Conservation (phyloP, 2,329 filamentous ascomycete genomes). For the Colletotrichum chrysophilum region DNA sequence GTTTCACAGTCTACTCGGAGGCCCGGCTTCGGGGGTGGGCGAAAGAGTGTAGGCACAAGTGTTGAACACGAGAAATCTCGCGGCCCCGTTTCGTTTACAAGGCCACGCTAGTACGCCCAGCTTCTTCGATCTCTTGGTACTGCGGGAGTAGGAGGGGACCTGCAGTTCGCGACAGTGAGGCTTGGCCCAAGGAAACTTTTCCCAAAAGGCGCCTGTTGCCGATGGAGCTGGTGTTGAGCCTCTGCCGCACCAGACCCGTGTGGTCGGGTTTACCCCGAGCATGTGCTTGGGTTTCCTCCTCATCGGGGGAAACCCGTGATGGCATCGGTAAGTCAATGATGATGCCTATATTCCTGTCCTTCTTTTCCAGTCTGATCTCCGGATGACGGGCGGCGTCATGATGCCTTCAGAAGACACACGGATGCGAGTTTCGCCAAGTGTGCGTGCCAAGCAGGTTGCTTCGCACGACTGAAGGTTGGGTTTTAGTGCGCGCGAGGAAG, state of each 20-base stretch:
- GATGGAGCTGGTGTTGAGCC: neutral
- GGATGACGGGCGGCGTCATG: neutral
- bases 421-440: neutral
- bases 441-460: neutral
- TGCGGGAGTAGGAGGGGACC: neutral
- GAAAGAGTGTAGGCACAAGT: neutral
- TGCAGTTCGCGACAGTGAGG: neutral
- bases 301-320: neutral
- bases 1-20: slow-evolving; percentile 8
- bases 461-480: neutral
- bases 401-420: neutral
- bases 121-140: neutral
- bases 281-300: neutral
- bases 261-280: neutral
- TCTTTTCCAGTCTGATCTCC: neutral
- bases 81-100: slow-evolving; percentile 12
- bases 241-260: neutral
- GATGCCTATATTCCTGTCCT: neutral
- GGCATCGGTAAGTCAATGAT: neutral
- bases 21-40: neutral
- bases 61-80: neutral
- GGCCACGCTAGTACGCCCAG: neutral
- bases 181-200: slow-evolving; percentile 15
- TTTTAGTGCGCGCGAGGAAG: neutral
- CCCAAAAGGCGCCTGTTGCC: neutral